A percentile compares a stretch with the other conserved stretches of the same genome.
Conservation (phyloP, 2,329 filamentous ascomycete genomes). For the Clonostachys sp. region DNA sequence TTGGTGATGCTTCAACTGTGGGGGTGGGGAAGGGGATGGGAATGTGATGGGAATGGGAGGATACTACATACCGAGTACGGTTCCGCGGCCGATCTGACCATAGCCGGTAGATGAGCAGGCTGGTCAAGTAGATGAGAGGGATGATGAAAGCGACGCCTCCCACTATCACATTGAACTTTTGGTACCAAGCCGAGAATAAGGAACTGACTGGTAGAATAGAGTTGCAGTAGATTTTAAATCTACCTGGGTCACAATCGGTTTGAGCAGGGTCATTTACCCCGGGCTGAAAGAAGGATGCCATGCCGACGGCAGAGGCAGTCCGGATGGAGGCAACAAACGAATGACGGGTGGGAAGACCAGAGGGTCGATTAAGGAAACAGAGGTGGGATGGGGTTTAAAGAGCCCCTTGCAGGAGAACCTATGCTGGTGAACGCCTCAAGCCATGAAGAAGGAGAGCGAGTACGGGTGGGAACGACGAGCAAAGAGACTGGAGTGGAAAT, state of each 20-base stretch:
- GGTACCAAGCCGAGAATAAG: constrained; percentile 14
- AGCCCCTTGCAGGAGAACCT: neutral
- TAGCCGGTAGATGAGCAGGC: too few relatives aligned
- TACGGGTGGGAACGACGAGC: too few relatives aligned
- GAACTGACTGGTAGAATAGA: constrained; percentile 8
- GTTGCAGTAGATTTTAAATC: constrained; percentile 23
- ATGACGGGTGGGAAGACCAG: neutral
- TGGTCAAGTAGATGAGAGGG: constrained; percentile 6
- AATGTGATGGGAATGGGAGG: too few relatives aligned
- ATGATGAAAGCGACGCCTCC: constrained; percentile 12
- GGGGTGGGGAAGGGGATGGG: too few relatives aligned
- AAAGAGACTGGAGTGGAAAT: too few relatives aligned
- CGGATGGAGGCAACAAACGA: neutral
- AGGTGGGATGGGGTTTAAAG: neutral
- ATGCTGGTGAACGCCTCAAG: too few relatives aligned
- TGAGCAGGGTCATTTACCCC: constrained; percentile 17
- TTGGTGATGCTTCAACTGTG: too few relatives aligned
- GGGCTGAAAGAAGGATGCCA: constrained; percentile 27
- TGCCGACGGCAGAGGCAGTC: constrained; percentile 3
- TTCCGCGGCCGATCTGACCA: too few relatives aligned
- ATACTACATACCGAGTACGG: too few relatives aligned
- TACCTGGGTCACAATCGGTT: constrained; percentile 9
- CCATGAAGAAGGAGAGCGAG: too few relatives aligned
- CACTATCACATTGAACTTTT: constrained; percentile 16
- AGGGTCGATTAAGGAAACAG: neutral